phyloP scores from a whole-genome alignment of 495 filamentous ascomycete genomes.

The Cercophora scortea region DNA sequence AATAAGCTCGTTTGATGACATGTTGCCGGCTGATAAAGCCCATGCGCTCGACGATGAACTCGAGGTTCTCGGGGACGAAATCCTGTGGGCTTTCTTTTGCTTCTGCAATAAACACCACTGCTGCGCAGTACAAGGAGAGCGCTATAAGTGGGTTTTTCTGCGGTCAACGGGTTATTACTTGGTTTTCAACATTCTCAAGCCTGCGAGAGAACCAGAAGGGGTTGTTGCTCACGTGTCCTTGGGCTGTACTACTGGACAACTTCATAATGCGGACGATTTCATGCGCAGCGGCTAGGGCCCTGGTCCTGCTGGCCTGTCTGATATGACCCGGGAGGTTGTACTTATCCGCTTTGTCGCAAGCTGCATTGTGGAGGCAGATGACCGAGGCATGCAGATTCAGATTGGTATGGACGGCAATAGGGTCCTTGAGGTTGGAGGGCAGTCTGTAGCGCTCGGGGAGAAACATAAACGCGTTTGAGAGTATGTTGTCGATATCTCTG shows the following conservation, averaged over 20 bases:
- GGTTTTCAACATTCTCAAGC: not conserved
- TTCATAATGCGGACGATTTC: slow-evolving; percentile 39
- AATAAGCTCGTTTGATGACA: slow-evolving; percentile 28
- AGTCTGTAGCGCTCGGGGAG: slow-evolving; percentile 34
- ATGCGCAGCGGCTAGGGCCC: slow-evolving; percentile 28
- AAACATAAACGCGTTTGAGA: slow-evolving; percentile 40
- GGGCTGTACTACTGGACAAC: slow-evolving; percentile 20
- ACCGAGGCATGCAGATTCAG: slow-evolving; percentile 36
- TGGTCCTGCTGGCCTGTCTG: slow-evolving; percentile 23
- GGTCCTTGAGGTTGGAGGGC: slow-evolving; percentile 27
- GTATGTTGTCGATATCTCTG: slow-evolving; percentile 36
- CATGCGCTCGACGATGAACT: slow-evolving; percentile 34
- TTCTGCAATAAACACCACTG: slow-evolving; percentile 30
- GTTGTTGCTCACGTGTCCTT: slow-evolving; percentile 15
- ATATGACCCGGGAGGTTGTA: slow-evolving; percentile 22
- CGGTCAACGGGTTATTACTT: not conserved
- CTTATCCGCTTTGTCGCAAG: slow-evolving; percentile 32
- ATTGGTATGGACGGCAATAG: slow-evolving; percentile 33
- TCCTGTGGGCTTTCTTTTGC: slow-evolving; percentile 16
- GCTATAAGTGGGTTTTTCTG: slow-evolving; percentile 30
- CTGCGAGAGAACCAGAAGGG: not conserved
- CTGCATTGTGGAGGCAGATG: slow-evolving; percentile 37
- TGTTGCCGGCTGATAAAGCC: slow-evolving; percentile 26
- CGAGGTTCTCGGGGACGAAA: slow-evolving; percentile 20
- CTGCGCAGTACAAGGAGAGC: slow-evolving; percentile 35